A percentile compares a stretch with the other conserved stretches of the same genome.
These are phyloP conservation scores for Blastobotrys arbuscula DNA, from an alignment of 1,139 yeast genomes.

Conservation along the genomic window DNA sequence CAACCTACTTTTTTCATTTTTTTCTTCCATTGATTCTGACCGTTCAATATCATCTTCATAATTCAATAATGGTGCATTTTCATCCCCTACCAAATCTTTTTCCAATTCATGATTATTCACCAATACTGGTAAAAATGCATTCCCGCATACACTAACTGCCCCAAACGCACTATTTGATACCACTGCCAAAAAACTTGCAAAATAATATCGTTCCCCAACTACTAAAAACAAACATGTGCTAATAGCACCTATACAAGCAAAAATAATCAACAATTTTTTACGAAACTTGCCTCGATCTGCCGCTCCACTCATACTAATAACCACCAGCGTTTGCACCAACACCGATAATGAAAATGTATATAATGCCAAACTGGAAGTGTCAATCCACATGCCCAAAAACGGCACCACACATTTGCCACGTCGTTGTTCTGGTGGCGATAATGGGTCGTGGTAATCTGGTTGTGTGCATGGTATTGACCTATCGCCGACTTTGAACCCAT, in stretches of 20 bases:
- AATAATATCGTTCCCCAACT: constrained; percentile 44
- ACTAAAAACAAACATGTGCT: constrained; percentile 44
- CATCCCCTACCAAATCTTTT: not conserved
- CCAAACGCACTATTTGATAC: constrained; percentile 64
- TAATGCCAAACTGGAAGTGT: constrained; percentile 61
- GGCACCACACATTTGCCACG: constrained; percentile 39
- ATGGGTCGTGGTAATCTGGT: constrained; percentile 26
- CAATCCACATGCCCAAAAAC: constrained; percentile 49
- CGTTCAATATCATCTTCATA: constrained; percentile 11
- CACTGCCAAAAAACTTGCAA: constrained; percentile 52
- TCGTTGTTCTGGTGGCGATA: constrained; percentile 11
- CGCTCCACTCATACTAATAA: constrained; percentile 62
- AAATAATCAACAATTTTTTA: constrained; percentile 45
- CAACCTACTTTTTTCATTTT: constrained; percentile 12
- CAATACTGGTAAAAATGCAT: constrained; percentile 57
- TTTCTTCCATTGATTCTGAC: constrained; percentile 1
- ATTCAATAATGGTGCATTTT: constrained; percentile 17
- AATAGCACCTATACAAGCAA: constrained; percentile 52
- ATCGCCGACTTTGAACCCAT: constrained; percentile 54
- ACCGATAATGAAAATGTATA: constrained; percentile 65
- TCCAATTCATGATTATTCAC: constrained; percentile 35
- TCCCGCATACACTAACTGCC: constrained; percentile 70
- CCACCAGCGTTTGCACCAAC: constrained; percentile 56
- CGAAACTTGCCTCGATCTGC: constrained; percentile 53
- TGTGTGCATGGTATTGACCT: constrained; percentile 42